phyloP scores from a whole-genome alignment of 192 early-diverging fungal genomes.

The Phlyctochytrium bullatum region DNA sequence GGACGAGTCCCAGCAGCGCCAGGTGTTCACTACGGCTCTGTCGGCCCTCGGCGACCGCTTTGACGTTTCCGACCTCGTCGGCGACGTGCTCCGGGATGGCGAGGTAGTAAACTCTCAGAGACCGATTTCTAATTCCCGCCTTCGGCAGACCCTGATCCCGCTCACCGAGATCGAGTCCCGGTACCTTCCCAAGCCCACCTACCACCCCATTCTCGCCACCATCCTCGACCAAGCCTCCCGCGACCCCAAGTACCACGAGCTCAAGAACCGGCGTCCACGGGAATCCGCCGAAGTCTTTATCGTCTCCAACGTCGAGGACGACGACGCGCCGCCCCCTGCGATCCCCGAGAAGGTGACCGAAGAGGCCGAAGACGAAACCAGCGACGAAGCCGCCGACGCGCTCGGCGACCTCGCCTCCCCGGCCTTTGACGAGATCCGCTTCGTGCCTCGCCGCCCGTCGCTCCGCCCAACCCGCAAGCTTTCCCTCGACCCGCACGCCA shows the following conservation, averaged over 20 bases:
- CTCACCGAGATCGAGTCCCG: constrained; percentile 8
- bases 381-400: background rate
- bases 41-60: background rate
- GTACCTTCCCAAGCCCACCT: background rate
- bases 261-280: background rate
- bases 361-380: background rate
- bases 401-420: too few species aligned
- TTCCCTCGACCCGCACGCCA: background rate
- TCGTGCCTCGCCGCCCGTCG: background rate
- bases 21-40: background rate
- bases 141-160: background rate
- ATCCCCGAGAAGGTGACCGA: background rate
- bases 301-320: background rate
- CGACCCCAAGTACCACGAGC: background rate
- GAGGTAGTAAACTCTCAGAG: background rate
- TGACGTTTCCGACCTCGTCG: constrained; percentile 9
- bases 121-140: background rate
- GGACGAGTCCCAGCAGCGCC: background rate
- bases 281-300: constrained; percentile 5
- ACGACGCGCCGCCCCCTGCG: background rate
- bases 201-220: constrained; percentile 1
- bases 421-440: background rate
- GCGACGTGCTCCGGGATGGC: background rate
- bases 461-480: background rate
- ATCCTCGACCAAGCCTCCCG: background rate